A percentile compares a stretch with the other conserved stretches of the same genome.
These are phyloP conservation scores for Calonectria crousiana DNA, from an alignment of 2,329 filamentous ascomycete species.

Conservation along the genomic window DNA sequence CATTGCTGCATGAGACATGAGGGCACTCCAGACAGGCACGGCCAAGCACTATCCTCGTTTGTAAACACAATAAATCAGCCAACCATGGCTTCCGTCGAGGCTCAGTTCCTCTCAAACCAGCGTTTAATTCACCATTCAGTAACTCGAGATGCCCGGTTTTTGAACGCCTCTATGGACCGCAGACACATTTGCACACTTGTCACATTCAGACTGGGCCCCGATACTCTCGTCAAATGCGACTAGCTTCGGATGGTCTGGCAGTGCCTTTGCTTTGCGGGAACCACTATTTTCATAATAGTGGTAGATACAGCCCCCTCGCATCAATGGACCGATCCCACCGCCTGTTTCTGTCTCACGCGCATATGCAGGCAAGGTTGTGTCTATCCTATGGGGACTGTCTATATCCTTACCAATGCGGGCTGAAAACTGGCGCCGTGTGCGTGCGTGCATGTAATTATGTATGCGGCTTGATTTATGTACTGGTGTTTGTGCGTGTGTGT, in stretches of 20 bases:
- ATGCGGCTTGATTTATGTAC: constrained; percentile 1
- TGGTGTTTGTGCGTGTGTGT: neutral
- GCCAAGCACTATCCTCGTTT: neutral
- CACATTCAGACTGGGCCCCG: neutral
- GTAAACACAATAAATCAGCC: neutral
- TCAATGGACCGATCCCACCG: constrained; percentile 1
- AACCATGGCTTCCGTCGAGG: neutral
- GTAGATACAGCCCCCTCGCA: neutral
- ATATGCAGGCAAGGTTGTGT: constrained; percentile 14
- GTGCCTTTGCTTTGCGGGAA: neutral
- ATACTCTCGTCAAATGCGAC: neutral
- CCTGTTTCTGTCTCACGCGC: constrained; percentile 16
- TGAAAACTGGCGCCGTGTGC: neutral
- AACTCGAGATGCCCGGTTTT: neutral
- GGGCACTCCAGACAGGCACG: neutral
- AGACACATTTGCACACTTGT: neutral
- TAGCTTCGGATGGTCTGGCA: neutral
- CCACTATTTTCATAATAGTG: neutral
- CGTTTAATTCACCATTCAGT: neutral
- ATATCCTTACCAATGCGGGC: neutral
- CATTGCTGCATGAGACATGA: neutral
- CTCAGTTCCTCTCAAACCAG: neutral
- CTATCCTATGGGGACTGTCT: neutral
- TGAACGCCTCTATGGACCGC: neutral
- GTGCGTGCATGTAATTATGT: constrained; percentile 3